Percentiles rank a stretch among this genome's conserved stretches.
These are phyloP conservation scores for Echria macrotheca DNA, from an alignment of 495 filamentous ascomycete genomes.

Conservation along the genomic window DNA sequence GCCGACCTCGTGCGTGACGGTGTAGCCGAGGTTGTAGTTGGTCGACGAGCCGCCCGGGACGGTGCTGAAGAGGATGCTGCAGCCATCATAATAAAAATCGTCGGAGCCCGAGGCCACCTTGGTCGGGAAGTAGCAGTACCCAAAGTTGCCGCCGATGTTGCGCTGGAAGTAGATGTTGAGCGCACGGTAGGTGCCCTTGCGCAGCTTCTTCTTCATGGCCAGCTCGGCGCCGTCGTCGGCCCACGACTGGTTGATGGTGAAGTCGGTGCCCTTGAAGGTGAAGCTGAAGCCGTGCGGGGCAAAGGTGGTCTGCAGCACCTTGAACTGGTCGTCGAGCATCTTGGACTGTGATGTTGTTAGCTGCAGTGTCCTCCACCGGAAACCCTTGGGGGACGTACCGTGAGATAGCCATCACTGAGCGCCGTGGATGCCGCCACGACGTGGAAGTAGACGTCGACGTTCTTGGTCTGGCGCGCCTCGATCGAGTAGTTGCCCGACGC, in stretches of 20 bases:
- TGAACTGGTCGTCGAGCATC: constrained; percentile 1
- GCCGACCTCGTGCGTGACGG: constrained; percentile 59
- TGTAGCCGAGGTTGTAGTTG: constrained; percentile 55
- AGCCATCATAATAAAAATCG: constrained; percentile 51
- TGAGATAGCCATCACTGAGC: constrained; percentile 47
- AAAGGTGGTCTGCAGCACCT: constrained; percentile 26
- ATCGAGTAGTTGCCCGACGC: constrained; percentile 20
- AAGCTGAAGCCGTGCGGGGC: constrained; percentile 48
- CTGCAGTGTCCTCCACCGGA: no score
- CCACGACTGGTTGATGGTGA: constrained; percentile 51
- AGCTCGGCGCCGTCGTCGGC: constrained; percentile 42
- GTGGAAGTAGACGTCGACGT: constrained; percentile 57
- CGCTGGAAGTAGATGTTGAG: constrained; percentile 64
- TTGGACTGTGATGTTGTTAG: neutral
- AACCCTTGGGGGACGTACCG: constrained; percentile 34
- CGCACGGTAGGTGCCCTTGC: constrained; percentile 53
- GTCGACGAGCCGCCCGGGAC: constrained; percentile 48
- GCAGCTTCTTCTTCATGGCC: constrained; percentile 54
- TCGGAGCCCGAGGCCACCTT: constrained; percentile 26
- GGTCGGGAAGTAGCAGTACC: constrained; percentile 52
- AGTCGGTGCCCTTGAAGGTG: constrained; percentile 46
- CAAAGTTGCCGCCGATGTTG: constrained; percentile 45
- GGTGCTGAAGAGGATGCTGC: constrained; percentile 48
- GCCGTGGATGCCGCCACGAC: constrained; percentile 46
- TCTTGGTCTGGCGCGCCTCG: constrained; percentile 24